Conservation (phyloP, 2,329 filamentous ascomycete species). For the Drechslerella dactyloides region DNA sequence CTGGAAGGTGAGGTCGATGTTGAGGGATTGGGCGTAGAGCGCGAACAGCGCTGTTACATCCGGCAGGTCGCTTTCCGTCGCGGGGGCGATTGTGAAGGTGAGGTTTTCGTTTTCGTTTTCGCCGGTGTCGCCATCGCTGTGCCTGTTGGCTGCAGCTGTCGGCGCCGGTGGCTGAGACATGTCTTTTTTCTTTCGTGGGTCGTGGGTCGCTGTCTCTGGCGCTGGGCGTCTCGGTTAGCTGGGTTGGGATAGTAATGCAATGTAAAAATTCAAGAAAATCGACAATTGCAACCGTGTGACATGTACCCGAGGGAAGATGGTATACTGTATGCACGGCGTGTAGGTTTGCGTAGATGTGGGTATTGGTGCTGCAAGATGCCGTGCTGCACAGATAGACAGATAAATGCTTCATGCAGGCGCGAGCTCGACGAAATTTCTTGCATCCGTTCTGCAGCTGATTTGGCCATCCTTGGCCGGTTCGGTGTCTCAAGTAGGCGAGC, state of each 20-base stretch:
- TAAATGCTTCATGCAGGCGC: constrained; percentile 21
- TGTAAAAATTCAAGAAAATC: too few species aligned
- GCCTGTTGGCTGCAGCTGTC: neutral
- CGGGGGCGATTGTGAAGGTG: constrained; percentile 32
- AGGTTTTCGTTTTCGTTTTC: neutral
- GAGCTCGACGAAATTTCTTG: too few species aligned
- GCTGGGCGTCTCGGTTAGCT: constrained; percentile 46
- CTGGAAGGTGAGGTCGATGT: constrained; percentile 66
- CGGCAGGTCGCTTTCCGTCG: constrained; percentile 57
- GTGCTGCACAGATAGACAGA: too few species aligned
- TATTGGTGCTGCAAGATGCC: constrained; percentile 44
- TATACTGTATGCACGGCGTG: too few species aligned
- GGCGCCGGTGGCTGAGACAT: constrained; percentile 36
- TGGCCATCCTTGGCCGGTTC: too few species aligned
- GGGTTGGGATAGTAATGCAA: neutral
- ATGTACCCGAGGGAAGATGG: too few species aligned
- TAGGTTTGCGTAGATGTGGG: too few species aligned
- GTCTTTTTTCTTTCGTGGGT: constrained; percentile 11
- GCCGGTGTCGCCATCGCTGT: neutral
- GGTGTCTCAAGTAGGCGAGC: constrained; percentile 34
- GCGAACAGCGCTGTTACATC: constrained; percentile 60
- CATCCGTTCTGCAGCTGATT: too few species aligned
- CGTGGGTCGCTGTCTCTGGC: too few species aligned
- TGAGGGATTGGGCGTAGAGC: constrained; percentile 60
- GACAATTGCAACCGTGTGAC: too few species aligned